A percentile compares a stretch with the other conserved stretches of the same genome.
phyloP scores from a whole-genome alignment of 129 eudicot genomes.

The Kitagawia praeruptora region DNA sequence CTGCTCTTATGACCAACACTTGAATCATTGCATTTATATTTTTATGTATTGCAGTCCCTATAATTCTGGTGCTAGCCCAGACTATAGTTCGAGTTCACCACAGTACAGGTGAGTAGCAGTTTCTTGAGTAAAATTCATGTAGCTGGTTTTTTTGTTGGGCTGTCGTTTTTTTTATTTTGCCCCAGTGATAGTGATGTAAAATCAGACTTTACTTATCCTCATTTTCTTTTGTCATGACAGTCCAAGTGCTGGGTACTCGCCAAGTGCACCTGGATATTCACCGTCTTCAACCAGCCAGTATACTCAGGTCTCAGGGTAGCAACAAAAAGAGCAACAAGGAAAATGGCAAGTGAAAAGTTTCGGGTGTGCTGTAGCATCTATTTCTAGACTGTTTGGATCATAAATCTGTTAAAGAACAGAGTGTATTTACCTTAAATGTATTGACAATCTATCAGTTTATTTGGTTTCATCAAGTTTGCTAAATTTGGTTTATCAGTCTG shows the following conservation, averaged over 20 bases:
- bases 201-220: background rate
- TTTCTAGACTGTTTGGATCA: background rate
- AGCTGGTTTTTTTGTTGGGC: background rate
- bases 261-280: slow-evolving; percentile 95
- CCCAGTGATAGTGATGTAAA: background rate
- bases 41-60: slow-evolving; percentile 51
- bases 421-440: background rate
- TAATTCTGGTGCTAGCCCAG: slow-evolving; percentile 58
- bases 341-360: slow-evolving; percentile 15
- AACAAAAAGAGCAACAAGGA: slow-evolving; percentile 39
- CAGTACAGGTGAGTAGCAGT: slow-evolving; percentile 66
- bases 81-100: slow-evolving; percentile 85
- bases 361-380: background rate
- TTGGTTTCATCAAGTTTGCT: too few species aligned
- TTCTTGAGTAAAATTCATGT: background rate
- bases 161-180: background rate
- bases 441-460: background rate
- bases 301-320: slow-evolving; percentile 42
- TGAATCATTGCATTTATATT: background rate
- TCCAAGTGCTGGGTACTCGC: slow-evolving; percentile 96
- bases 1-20: background rate
- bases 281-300: slow-evolving; percentile 86
- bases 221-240: slow-evolving; percentile 22
- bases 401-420: background rate
- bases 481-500: background rate